phyloP scores from a whole-genome alignment of 1,284 basidiomycete species.

The Heterobasidion annosum region DNA sequence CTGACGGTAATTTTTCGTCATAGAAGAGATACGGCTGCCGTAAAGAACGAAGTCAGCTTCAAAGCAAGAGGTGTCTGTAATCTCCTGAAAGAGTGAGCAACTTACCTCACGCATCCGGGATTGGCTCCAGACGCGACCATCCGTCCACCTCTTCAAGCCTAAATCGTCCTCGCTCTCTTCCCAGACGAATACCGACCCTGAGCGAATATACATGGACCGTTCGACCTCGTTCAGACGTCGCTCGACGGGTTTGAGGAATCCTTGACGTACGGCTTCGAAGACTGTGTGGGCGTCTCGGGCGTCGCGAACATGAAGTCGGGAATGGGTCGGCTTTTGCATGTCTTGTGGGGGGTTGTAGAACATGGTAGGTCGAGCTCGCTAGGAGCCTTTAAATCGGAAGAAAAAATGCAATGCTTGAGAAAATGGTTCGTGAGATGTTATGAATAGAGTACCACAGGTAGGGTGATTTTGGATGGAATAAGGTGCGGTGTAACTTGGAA shows the following conservation, averaged over 20 bases:
- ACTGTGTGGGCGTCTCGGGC: constrained; percentile 53
- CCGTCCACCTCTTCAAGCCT: constrained; percentile 55
- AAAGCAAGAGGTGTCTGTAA: background rate
- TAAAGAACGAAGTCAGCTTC: constrained; percentile 5
- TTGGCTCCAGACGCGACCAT: constrained; percentile 59
- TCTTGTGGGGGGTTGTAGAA: constrained; percentile 29
- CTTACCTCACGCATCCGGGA: constrained; percentile 53
- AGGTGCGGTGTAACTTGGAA: constrained; percentile 9
- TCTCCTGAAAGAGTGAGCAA: constrained; percentile 4
- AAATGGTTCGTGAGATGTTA: constrained; percentile 11
- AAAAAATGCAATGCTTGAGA: constrained; percentile 6
- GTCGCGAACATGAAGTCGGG: constrained; percentile 52
- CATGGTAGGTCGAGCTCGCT: constrained; percentile 16
- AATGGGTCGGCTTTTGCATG: constrained; percentile 52
- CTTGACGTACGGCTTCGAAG: constrained; percentile 50
- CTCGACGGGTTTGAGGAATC: constrained; percentile 37
- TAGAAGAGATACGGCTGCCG: constrained; percentile 56
- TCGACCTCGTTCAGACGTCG: constrained; percentile 53
- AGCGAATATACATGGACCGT: constrained; percentile 42
- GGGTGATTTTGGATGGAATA: constrained; percentile 9
- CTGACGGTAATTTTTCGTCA: constrained; percentile 47
- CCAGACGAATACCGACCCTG: constrained; percentile 60
- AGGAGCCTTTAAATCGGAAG: constrained; percentile 8
- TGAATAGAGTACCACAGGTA: constrained; percentile 7
- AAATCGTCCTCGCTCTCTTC: constrained; percentile 56